Conservation (phyloP, 805 yeast species). For the Wickerhamiella bombiphila region DNA sequence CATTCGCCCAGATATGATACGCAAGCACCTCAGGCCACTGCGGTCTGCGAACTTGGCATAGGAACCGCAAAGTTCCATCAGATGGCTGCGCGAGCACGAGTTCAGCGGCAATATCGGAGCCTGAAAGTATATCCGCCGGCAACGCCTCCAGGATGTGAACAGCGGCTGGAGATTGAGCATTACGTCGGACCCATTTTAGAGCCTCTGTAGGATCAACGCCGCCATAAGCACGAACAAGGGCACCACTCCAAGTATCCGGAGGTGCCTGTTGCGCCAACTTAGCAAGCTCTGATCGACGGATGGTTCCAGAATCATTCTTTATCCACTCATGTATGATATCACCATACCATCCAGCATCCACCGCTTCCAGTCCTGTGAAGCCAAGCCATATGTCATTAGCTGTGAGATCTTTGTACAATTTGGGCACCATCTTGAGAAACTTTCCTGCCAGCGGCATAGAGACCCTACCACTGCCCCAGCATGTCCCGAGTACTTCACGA, state of each 20-base stretch:
- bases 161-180: not conserved
- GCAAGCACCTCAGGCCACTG: not conserved
- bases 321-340: no score
- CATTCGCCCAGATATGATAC: not conserved
- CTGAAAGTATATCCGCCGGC: constrained; percentile 1
- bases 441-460: not conserved
- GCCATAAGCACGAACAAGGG: no score
- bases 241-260: no score
- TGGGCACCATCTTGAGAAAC: not conserved
- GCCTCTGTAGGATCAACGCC: no score
- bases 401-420: not conserved
- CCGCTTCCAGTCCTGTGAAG: no score
- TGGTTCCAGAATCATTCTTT: no score
- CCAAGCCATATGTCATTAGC: no score
- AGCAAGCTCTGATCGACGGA: no score
- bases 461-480: not conserved
- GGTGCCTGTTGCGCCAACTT: no score
- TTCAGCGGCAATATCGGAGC: not conserved
- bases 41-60: not conserved
- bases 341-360: no score
- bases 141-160: constrained; percentile 4
- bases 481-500: not conserved
- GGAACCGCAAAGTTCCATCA: not conserved
- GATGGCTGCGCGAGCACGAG: constrained; percentile 3
- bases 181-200: not conserved